Conservation (phyloP, 2,329 filamentous ascomycete species). For the Alternaria dauci region DNA sequence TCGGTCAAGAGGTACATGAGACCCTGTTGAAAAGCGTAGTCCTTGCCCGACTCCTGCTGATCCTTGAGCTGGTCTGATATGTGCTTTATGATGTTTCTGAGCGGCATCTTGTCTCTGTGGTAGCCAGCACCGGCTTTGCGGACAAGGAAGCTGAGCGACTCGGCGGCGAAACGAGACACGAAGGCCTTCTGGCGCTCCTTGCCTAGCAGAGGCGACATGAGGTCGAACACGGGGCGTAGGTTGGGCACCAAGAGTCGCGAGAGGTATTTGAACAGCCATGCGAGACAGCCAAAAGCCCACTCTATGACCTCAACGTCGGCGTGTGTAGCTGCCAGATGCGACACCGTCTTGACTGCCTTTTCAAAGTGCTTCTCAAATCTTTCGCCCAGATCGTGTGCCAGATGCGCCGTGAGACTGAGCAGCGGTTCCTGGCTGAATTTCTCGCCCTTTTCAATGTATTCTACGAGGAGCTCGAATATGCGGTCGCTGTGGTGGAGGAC, state of each 20-base stretch:
- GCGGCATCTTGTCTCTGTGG: slow-evolving; percentile 72
- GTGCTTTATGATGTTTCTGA: slow-evolving; percentile 75
- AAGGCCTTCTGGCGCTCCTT: slow-evolving; percentile 83
- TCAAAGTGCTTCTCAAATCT: slow-evolving; percentile 90
- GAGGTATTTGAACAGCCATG: slow-evolving; percentile 97
- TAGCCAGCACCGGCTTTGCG: slow-evolving; percentile 85
- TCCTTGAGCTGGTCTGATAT: slow-evolving; percentile 73
- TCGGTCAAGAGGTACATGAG: slow-evolving; percentile 93
- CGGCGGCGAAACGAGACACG: slow-evolving; percentile 90
- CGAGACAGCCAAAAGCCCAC: slow-evolving; percentile 93
- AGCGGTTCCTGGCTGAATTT: slow-evolving; percentile 84
- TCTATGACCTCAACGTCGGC: slow-evolving; percentile 90
- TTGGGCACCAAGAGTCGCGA: slow-evolving; percentile 87
- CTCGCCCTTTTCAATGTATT: slow-evolving; percentile 80
- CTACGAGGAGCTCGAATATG: slow-evolving; percentile 79
- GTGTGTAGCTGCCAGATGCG: slow-evolving; percentile 78
- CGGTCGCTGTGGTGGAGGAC: slow-evolving; percentile 88
- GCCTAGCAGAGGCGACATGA: slow-evolving; percentile 84
- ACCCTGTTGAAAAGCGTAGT: slow-evolving; percentile 80
- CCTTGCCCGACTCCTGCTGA: slow-evolving; percentile 64
- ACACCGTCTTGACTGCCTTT: slow-evolving; percentile 75
- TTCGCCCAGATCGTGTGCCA: slow-evolving; percentile 90
- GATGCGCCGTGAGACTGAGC: slow-evolving; percentile 85
- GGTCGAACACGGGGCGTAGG: slow-evolving; percentile 81
- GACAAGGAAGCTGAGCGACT: slow-evolving; percentile 92